Percentiles rank a stretch among this genome's conserved stretches.
Conservation (phyloP, 179 eudicot species). For the Nepenthes alata region DNA sequence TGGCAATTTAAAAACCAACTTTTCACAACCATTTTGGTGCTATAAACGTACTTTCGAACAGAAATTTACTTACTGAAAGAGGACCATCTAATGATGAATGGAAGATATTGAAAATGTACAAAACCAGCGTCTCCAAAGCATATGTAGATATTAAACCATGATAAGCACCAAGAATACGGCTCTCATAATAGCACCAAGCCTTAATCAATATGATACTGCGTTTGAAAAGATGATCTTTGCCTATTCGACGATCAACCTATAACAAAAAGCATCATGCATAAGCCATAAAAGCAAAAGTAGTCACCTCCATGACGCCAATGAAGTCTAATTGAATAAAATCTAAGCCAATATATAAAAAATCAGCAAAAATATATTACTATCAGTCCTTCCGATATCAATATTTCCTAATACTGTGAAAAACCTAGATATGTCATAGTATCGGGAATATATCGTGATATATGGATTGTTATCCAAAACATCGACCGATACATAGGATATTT, state of each 20-base stretch:
- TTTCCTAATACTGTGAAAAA: no score
- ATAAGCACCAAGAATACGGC: conserved; percentile 95
- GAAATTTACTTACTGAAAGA: conserved; percentile 54
- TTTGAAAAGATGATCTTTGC: conserved; percentile 79
- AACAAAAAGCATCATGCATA: conserved; percentile 3
- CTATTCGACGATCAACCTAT: conserved; percentile 74
- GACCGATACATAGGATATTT: no score
- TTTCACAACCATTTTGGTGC: neutral
- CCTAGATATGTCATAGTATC: no score
- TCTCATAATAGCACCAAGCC: conserved; percentile 97
- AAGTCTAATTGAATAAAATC: no score
- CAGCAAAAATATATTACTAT: no score
- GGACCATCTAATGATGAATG: conserved; percentile 72
- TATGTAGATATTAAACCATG: conserved; percentile 92
- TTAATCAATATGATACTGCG: conserved; percentile 84
- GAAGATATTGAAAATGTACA: conserved; percentile 78
- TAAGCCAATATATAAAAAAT: no score
- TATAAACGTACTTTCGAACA: conserved; percentile 6
- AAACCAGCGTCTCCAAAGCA: conserved; percentile 88
- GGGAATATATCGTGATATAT: no score
- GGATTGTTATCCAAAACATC: no score
- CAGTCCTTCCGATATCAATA: no score
- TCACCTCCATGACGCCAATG: no score
- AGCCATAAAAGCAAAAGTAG: neutral
- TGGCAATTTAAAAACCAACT: no score